phyloP scores from a whole-genome alignment of 2,329 filamentous ascomycete genomes.

The Aciculosporium take region DNA sequence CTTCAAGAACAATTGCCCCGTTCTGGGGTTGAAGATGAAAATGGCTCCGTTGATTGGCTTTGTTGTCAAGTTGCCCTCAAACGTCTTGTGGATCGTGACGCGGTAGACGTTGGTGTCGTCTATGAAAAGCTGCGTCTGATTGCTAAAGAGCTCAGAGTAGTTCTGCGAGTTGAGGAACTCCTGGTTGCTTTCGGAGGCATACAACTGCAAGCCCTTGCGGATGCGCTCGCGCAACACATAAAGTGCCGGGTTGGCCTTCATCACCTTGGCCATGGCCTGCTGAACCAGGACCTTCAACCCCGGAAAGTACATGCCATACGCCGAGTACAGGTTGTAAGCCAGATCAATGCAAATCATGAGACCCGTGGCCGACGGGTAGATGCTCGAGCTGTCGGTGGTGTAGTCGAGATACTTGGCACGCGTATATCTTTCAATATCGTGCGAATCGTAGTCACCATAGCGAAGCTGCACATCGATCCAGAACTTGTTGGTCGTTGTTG shows the following conservation, averaged over 20 bases:
- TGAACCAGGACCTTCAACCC: slow-evolving; percentile 90
- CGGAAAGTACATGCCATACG: slow-evolving; percentile 97
- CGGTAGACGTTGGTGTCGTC: slow-evolving; percentile 99
- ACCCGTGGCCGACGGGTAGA: slow-evolving; percentile 92
- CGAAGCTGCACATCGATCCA: slow-evolving; percentile 95
- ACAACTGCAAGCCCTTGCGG: slow-evolving; percentile 91
- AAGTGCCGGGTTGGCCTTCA: slow-evolving; percentile 96
- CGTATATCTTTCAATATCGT: slow-evolving; percentile 96
- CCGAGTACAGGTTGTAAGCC: slow-evolving; percentile 96
- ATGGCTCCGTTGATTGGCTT: slow-evolving; percentile 99
- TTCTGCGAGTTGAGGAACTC: slow-evolving; percentile 99
- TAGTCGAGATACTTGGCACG: slow-evolving; percentile 98
- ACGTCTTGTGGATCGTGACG: slow-evolving; percentile 99
- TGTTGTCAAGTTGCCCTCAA: slow-evolving; percentile 95
- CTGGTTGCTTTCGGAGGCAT: slow-evolving; percentile 96
- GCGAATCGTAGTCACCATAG: slow-evolving; percentile 97
- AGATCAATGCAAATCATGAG: slow-evolving; percentile 96
- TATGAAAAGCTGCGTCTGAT: slow-evolving; percentile 96
- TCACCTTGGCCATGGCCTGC: slow-evolving; percentile 98
- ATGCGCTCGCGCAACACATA: slow-evolving; percentile 97
- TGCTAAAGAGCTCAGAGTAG: slow-evolving; percentile 97
- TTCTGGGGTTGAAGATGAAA: slow-evolving; percentile 99
- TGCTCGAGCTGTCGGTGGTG: slow-evolving; percentile 96
- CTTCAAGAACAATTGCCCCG: slow-evolving; percentile 93
- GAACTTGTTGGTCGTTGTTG: slow-evolving; percentile 96